These are phyloP conservation scores for Rachicladosporium sp. DNA, from an alignment of 2,329 filamentous ascomycete genomes.

Conservation along the genomic window DNA sequence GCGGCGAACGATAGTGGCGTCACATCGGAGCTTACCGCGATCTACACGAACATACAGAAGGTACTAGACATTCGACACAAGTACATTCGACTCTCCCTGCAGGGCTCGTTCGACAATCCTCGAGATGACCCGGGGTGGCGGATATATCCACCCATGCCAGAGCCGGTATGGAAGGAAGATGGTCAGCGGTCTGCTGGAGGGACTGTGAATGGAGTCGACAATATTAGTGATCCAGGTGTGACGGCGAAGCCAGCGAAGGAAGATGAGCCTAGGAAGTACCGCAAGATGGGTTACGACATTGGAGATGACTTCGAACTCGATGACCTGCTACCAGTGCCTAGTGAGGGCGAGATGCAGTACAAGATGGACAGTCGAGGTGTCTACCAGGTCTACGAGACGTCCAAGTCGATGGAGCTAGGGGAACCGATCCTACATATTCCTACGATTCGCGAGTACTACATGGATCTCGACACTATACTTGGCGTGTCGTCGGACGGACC, in stretches of 20 bases:
- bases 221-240: constrained; percentile 24
- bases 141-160: constrained; percentile 83
- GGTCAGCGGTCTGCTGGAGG: constrained; percentile 15
- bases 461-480: constrained; percentile 79
- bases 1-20: constrained; percentile 66
- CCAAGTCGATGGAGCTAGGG: constrained; percentile 47
- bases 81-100: constrained; percentile 76
- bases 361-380: constrained; percentile 73
- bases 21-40: constrained; percentile 68
- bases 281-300: constrained; percentile 81
- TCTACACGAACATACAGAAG: constrained; percentile 82
- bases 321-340: constrained; percentile 63
- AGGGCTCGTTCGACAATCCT: constrained; percentile 73
- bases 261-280: constrained; percentile 36
- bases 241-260: constrained; percentile 15
- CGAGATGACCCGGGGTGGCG: constrained; percentile 72
- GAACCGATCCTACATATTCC: constrained; percentile 72
- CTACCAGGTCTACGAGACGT: constrained; percentile 78
- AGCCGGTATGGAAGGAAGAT: constrained; percentile 65
- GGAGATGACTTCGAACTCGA: constrained; percentile 83
- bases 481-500: constrained; percentile 90
- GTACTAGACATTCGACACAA: constrained; percentile 80
- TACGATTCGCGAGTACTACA: constrained; percentile 87
- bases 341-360: constrained; percentile 58
- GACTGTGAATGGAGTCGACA: constrained; percentile 8